These are phyloP conservation scores for Deinandra increscens DNA, from an alignment of 129 eudicot genomes.

Conservation along the genomic window DNA sequence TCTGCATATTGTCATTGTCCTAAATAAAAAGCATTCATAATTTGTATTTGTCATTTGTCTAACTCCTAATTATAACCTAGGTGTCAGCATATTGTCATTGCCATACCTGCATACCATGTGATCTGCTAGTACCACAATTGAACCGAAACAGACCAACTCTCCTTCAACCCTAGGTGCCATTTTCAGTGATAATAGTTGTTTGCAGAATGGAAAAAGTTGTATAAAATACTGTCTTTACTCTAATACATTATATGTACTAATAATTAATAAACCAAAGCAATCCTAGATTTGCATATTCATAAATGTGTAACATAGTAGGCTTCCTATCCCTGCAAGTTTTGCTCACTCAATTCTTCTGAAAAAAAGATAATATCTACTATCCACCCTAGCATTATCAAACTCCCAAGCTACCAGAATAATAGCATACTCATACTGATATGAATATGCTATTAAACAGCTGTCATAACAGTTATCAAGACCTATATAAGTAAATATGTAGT, in stretches of 20 bases:
- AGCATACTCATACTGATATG: not conserved
- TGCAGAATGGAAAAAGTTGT: not conserved
- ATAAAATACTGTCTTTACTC: not conserved
- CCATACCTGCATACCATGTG: not conserved
- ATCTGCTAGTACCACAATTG: not conserved
- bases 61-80: not conserved
- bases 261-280: conserved; percentile 4
- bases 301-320: not conserved
- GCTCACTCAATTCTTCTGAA: not conserved
- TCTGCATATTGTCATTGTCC: not conserved
- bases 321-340: not conserved
- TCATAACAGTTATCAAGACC: not conserved
- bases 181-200: conserved; percentile 4
- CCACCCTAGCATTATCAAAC: conserved; percentile 4
- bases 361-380: not conserved
- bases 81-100: not conserved
- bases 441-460: not conserved
- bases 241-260: not conserved
- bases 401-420: not conserved
- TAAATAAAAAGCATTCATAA: not conserved
- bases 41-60: not conserved
- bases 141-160: not conserved
- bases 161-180: not conserved
- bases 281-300: not conserved
- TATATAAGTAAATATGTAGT: not conserved